Evolutionary conservation across 1,139 yeast genomes (phyloP), one percentile per base, ranked within the genome.

Genomic region (Pichiaceae sp.): DNA sequence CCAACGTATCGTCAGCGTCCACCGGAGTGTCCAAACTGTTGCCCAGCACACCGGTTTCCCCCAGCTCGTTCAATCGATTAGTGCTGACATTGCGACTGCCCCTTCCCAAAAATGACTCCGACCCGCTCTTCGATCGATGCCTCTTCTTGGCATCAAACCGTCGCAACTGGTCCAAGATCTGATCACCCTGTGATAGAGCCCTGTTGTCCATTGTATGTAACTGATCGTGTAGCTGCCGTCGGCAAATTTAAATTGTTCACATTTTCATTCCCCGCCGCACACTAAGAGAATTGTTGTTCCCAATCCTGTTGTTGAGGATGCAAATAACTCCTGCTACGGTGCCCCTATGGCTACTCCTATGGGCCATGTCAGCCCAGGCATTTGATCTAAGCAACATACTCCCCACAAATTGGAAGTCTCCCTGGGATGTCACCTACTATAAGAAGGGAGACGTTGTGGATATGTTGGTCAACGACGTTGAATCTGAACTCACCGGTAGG

Each of bases 401-500:
- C 6, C 38, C 38, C 4, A 17, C 18, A 5, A 27, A 35, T 16
- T 37, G 39, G 37, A 35, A 37, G 12, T 18, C 34, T 4, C 54
- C 54, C 14, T 61, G 63, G 64, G 49, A 55, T 2, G 59, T 59
- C 17, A 56, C 49, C 16, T 53, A 54, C 38, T 62, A 44, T 35
- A 31, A 43, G 19, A 50, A 60, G 9, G 84, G 83, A 1, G 86
- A 85, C 19, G 62, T 59, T 33, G 86, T 87, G 3, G 82, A 81
- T 18, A 59, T 87, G 19, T 59, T 77, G 26, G 87, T 84, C 31
- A 86, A 86, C 58, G 81, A 85, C 48, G 78, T 83, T 2, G 86
- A 81, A 45, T 78, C 93, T 1, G 89, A 81, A 47, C 62, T 72
- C 23, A 78, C 87, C 1, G 89, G 81, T 50, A 63, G 81, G n/a